Evolutionary conservation across 805 yeast genomes (phyloP).

Genomic region (Babjeviella inositovora): DNA sequence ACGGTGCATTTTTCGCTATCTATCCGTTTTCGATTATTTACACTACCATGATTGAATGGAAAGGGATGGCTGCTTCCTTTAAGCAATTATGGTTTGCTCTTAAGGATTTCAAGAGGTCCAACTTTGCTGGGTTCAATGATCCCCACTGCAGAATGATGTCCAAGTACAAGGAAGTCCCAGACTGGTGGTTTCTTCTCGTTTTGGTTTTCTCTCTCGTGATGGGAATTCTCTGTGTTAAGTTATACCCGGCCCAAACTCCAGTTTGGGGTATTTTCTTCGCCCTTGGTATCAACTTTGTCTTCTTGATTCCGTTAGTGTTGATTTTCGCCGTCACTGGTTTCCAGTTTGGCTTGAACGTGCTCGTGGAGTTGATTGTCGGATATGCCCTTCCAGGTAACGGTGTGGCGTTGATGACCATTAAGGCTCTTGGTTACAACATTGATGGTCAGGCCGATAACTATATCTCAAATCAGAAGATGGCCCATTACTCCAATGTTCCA

Average conservation of each 20-base stretch:
- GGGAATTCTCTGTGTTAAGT: constrained; percentile 25
- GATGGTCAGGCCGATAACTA: constrained; percentile 51
- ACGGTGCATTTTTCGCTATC: constrained; percentile 39
- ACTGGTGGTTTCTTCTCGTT: constrained; percentile 31
- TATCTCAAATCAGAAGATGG: constrained; percentile 37
- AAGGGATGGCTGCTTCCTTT: constrained; percentile 19
- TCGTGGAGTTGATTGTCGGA: constrained; percentile 40
- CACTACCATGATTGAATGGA: constrained; percentile 27
- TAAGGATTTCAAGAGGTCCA: constrained; percentile 4
- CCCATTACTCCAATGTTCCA: constrained; percentile 41
- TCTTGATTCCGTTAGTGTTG: constrained; percentile 33
- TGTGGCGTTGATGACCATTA: constrained; percentile 31
- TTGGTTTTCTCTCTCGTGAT: constrained; percentile 21
- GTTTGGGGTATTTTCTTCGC: constrained; percentile 45
- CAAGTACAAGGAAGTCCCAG: constrained; percentile 45
- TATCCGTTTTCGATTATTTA: constrained; percentile 40
- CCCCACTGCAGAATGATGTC: constrained; percentile 44
- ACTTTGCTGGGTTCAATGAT: constrained; percentile 18
- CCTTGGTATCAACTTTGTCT: constrained; percentile 28
- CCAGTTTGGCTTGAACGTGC: constrained; percentile 28
- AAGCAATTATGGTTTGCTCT: constrained; percentile 14
- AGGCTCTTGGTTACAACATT: constrained; percentile 39
- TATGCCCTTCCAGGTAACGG: constrained; percentile 42
- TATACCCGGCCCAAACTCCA: constrained; percentile 34
- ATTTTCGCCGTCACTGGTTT: constrained; percentile 31